Percentiles rank a stretch among this genome's conserved stretches.
These are phyloP conservation scores for Mycena maculata DNA, from an alignment of 768 basidiomycete species.

Conservation along the genomic window DNA sequence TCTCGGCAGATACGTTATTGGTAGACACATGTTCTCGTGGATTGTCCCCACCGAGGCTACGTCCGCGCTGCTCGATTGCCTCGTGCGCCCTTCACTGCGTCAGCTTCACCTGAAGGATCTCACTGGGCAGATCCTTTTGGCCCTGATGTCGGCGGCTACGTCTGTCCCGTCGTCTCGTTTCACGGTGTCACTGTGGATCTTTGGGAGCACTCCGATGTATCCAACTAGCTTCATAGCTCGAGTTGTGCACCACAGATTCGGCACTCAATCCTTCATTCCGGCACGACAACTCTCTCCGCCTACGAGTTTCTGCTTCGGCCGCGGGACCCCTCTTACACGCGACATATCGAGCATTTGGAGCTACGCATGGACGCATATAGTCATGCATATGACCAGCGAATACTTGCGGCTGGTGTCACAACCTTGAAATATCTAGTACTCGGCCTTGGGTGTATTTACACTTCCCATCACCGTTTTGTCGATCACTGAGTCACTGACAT, in stretches of 20 bases:
- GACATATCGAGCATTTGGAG: not conserved
- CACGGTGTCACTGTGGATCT: not conserved
- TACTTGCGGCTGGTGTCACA: constrained; percentile 4
- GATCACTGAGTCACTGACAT: too few species aligned
- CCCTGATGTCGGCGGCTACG: constrained; percentile 1
- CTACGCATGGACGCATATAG: not conserved
- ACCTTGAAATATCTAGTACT: constrained; percentile 5
- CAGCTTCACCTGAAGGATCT: not conserved
- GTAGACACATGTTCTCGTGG: not conserved
- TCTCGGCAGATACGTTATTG: constrained; percentile 7
- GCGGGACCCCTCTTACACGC: not conserved
- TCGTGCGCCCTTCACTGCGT: not conserved
- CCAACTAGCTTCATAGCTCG: not conserved
- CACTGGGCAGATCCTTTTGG: not conserved
- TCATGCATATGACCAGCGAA: not conserved
- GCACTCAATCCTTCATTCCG: not conserved
- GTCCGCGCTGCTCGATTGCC: not conserved
- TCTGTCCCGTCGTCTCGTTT: constrained; percentile 9
- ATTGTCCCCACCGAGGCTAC: too few species aligned
- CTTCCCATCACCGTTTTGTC: not conserved
- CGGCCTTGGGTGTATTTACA: constrained; percentile 5
- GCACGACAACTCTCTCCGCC: not conserved
- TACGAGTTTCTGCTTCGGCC: constrained; percentile 7
- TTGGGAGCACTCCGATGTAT: not conserved
- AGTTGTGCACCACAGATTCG: not conserved